Base-by-base conservation (phyloP, 2,329 filamentous ascomycete species). In the Simplicillium sp. region DNA sequence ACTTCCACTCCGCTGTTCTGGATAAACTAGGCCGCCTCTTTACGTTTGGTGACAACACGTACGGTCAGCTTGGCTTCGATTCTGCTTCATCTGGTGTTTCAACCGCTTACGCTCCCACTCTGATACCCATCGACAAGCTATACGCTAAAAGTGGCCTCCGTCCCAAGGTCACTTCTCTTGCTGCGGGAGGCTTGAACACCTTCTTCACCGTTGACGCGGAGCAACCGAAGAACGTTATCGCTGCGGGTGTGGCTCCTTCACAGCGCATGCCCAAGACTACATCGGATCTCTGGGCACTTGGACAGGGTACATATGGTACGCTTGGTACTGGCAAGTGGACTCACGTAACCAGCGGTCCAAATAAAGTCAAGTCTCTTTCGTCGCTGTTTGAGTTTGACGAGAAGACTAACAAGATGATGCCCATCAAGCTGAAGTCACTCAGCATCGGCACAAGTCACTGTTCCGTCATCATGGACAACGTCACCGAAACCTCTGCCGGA, bases 311-410 rank as follows among this genome's bases (percentile, higher is more conserved):
- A 36, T 81, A 76, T 48, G 92, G 92, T 35, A 78, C 75, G 34
- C 73, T 97, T 0, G 92, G 88, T 39, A 94, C 81, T 37, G 88
- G 87, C 38, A 81, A 78, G 50, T 97, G 89, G 88, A 87, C 86
- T 18, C 92, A 97, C 60, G 71, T 90, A 1, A 89, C 94, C 49
- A 67, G 75, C 29, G 75, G 71, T 0, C 89, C 87, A 0, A 76
- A 75, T 43, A 94, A 92, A 60, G 77, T 97, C 49, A 92, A 90
- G 53, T 66, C 79, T 0, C 73, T 98, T 4, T 94, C 86, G 14
- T 84, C 83, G 1, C 73, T 97, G 2, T 86, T 77, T 53, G 92
- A 97, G 61, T 98, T 83, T 61, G 83, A 94, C 61, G 92, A 98
- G 55, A 66, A 62, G 13, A 71, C 66, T 1, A 77, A 83, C 47